Evolutionary conservation across 192 early-diverging fungal species (phyloP).

Genomic region (Backusella luteola): DNA sequence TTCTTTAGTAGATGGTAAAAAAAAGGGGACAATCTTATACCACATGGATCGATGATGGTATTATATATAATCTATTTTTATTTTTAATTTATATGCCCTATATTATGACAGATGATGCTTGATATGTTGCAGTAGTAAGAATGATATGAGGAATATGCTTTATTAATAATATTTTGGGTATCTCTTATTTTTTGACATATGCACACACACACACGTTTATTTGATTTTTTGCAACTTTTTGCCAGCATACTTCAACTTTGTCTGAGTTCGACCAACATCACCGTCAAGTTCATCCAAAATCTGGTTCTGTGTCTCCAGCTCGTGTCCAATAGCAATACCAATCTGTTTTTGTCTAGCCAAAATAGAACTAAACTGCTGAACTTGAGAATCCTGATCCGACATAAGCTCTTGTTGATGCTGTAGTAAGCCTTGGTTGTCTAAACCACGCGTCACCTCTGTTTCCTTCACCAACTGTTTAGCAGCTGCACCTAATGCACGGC

Average conservation of each 20-base stretch:
- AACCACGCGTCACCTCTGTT: conserved; percentile 73
- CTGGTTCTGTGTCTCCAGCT: conserved; percentile 91
- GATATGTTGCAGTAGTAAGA: background rate
- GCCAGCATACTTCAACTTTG: conserved; percentile 70
- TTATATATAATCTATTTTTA: background rate
- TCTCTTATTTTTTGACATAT: background rate
- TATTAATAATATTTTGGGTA: background rate
- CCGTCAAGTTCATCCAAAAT: conserved; percentile 82
- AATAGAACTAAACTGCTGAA: conserved; percentile 73
- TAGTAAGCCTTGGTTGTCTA: conserved; percentile 76
- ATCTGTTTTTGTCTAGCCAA: conserved; percentile 84
- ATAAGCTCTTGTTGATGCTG: conserved; percentile 76
- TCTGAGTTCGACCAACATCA: conserved; percentile 72
- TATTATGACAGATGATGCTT: background rate
- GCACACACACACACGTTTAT: conserved; percentile 10
- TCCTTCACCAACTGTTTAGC: conserved; percentile 42
- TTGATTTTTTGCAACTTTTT: conserved; percentile 79
- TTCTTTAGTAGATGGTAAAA: no score
- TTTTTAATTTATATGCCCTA: background rate
- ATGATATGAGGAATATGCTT: background rate
- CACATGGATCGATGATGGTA: background rate
- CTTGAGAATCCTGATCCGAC: conserved; percentile 77
- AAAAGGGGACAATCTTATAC: no score
- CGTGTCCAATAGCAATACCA: conserved; percentile 82
- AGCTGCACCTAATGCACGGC: conserved; percentile 23